Conservation (phyloP, 2,329 filamentous ascomycete genomes). For the Knufia petricola region DNA sequence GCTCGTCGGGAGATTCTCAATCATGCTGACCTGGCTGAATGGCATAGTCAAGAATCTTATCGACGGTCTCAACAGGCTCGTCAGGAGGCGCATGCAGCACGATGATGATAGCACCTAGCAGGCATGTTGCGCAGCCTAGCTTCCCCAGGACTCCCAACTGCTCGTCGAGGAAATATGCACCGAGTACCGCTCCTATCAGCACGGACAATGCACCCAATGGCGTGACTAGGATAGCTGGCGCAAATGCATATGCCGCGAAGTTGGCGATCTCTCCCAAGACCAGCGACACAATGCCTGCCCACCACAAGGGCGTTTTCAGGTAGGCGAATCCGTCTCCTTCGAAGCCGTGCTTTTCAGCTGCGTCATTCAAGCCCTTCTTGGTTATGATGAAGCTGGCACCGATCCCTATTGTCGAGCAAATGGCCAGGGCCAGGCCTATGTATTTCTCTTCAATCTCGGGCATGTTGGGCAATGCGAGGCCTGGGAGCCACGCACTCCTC, state of each 20-base stretch:
- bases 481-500: constrained; percentile 7
- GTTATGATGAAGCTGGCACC: constrained; percentile 98
- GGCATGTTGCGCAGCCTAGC: constrained; percentile 88
- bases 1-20: neutral
- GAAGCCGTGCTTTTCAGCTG: constrained; percentile 84
- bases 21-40: constrained; percentile 69
- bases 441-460: constrained; percentile 30
- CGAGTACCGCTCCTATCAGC: constrained; percentile 85
- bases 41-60: constrained; percentile 83
- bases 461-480: neutral
- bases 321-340: constrained; percentile 95
- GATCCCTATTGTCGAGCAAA: constrained; percentile 40
- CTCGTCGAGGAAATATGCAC: constrained; percentile 89
- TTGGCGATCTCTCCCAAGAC: constrained; percentile 90
- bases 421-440: constrained; percentile 38
- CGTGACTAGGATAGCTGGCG: constrained; percentile 95
- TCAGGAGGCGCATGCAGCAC: constrained; percentile 94
- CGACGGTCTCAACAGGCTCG: constrained; percentile 79
- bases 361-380: constrained; percentile 93
- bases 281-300: constrained; percentile 86
- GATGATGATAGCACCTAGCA: constrained; percentile 94
- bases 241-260: constrained; percentile 96
- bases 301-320: constrained; percentile 91
- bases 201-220: constrained; percentile 89
- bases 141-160: constrained; percentile 83